Evolutionary conservation across 1,139 yeast genomes (phyloP).

Genomic region (Zhuliangozyma parablackwelliae): DNA sequence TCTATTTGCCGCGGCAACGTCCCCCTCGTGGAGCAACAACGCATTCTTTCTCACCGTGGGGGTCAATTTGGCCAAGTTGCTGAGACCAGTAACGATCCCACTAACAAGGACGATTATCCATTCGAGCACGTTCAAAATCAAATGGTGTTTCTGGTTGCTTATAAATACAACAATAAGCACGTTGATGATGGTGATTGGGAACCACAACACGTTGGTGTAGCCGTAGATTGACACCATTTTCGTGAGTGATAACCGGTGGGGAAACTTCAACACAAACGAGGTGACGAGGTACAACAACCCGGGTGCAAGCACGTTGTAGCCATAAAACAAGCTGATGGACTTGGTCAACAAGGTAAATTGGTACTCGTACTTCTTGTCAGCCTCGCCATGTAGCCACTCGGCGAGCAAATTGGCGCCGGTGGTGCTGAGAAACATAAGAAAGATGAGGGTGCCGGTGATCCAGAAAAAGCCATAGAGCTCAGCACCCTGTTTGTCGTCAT

Average conservation of each 20-base stretch:
- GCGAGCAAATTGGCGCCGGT: constrained; percentile 46
- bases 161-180: constrained; percentile 44
- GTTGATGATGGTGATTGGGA: constrained; percentile 65
- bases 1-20: constrained; percentile 17
- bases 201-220: constrained; percentile 74
- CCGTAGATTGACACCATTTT: constrained; percentile 63
- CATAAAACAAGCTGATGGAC: constrained; percentile 65
- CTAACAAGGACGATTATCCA: constrained; percentile 47
- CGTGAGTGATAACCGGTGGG: constrained; percentile 35
- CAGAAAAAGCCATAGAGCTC: constrained; percentile 83
- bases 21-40: constrained; percentile 24
- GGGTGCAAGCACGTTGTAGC: constrained; percentile 68
- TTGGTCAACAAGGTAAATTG: constrained; percentile 59
- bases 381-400: constrained; percentile 41
- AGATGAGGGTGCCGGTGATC: constrained; percentile 77
- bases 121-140: constrained; percentile 33
- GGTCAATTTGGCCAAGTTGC: constrained; percentile 41
- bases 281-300: constrained; percentile 45
- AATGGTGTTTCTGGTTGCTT: constrained; percentile 30
- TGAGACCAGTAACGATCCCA: constrained; percentile 45
- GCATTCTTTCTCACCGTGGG: constrained; percentile 37
- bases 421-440: constrained; percentile 67
- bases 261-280: constrained; percentile 39
- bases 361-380: constrained; percentile 47
- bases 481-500: constrained; percentile 36